Conservation (phyloP, 2,329 filamentous ascomycete genomes). For the Ophiostoma sp. region DNA sequence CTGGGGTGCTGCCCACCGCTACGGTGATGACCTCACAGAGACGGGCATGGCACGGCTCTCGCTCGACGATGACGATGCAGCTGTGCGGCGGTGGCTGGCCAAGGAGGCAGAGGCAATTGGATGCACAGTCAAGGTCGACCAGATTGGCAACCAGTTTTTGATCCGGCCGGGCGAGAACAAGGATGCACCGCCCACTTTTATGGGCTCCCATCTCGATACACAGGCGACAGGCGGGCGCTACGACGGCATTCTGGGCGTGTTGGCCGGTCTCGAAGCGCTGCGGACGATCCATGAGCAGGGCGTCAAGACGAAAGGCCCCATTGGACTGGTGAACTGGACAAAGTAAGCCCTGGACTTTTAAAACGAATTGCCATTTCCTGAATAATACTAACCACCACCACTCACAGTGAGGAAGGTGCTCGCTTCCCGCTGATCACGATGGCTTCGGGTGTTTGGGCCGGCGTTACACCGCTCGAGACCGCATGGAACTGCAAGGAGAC, state of each 20-base stretch:
- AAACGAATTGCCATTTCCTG: too few relatives aligned
- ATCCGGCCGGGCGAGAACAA: slow-evolving; percentile 64
- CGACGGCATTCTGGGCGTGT: slow-evolving; percentile 75
- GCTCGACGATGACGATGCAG: slow-evolving; percentile 69
- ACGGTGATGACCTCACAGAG: slow-evolving; percentile 41
- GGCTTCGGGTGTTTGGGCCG: slow-evolving; percentile 75
- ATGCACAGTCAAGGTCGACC: slow-evolving; percentile 67
- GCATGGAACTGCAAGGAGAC: slow-evolving; percentile 66
- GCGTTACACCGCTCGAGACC: slow-evolving; percentile 57
- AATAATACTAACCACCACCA: not conserved
- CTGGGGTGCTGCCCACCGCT: slow-evolving; percentile 8
- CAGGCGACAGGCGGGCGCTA: slow-evolving; percentile 60
- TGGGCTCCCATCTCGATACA: slow-evolving; percentile 63
- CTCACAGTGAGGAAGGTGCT: slow-evolving; percentile 70
- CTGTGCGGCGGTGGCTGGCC: slow-evolving; percentile 73
- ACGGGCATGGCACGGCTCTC: slow-evolving; percentile 77
- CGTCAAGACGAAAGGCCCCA: slow-evolving; percentile 66
- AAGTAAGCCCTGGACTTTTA: slow-evolving; percentile 47
- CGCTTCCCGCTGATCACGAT: slow-evolving; percentile 75
- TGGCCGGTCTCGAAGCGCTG: slow-evolving; percentile 71
- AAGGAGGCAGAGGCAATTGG: slow-evolving; percentile 62
- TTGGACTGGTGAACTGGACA: slow-evolving; percentile 78
- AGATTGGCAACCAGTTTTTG: slow-evolving; percentile 81
- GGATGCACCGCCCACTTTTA: slow-evolving; percentile 63
- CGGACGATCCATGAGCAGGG: slow-evolving; percentile 65